These are phyloP conservation scores for Aureobasidium subglaciale DNA, from an alignment of 2,329 filamentous ascomycete species.

Conservation along the genomic window DNA sequence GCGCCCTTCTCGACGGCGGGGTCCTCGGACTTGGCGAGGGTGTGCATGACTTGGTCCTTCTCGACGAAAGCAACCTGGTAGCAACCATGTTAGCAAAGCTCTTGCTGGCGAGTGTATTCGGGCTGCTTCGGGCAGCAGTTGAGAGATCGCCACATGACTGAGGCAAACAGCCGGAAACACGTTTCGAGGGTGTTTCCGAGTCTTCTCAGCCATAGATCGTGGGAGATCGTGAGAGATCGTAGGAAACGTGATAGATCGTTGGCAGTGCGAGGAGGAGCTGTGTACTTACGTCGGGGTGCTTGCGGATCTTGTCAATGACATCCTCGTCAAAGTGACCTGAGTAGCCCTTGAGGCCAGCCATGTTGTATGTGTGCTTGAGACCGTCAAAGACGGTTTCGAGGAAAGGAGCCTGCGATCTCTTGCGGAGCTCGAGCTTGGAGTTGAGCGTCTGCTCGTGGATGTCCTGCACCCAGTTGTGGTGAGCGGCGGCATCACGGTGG, in stretches of 20 bases:
- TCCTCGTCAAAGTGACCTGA: constrained; percentile 92
- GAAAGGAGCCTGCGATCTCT: constrained; percentile 70
- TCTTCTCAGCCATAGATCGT: neutral
- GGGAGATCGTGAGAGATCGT: neutral
- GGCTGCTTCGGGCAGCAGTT: neutral
- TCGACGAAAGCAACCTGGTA: constrained; percentile 89
- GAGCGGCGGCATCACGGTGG: constrained; percentile 59
- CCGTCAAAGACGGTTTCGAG: constrained; percentile 67
- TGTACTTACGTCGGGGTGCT: constrained; percentile 87
- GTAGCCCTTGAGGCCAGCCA: constrained; percentile 84
- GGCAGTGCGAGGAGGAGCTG: no score
- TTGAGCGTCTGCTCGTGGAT: constrained; percentile 65
- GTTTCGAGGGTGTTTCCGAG: neutral
- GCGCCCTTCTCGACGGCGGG: constrained; percentile 76
- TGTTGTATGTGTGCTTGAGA: constrained; percentile 94
- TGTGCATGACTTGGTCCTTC: constrained; percentile 86
- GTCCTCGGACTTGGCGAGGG: constrained; percentile 46
- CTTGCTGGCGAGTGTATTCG: neutral
- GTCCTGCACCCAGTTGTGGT: constrained; percentile 88
- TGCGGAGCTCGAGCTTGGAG: constrained; percentile 78
- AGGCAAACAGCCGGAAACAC: neutral
- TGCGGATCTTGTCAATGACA: constrained; percentile 87
- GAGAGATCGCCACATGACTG: neutral
- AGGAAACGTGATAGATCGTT: no score
- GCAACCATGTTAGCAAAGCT: constrained; percentile 14